These are phyloP conservation scores for Malus orientalis DNA, from an alignment of 306 rosid species.

Conservation along the genomic window DNA sequence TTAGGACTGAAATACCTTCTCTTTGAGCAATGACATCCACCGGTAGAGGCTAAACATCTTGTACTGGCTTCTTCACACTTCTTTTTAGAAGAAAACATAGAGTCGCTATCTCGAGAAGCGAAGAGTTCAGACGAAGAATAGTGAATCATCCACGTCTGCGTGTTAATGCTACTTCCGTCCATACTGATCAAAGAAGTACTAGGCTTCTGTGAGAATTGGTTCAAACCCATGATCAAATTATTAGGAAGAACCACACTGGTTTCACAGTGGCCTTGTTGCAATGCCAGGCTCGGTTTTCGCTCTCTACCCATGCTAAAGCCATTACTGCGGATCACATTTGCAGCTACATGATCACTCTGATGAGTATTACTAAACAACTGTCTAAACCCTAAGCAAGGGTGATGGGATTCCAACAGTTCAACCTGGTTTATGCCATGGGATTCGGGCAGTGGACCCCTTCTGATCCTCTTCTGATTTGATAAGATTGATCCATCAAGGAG, in stretches of 20 bases:
- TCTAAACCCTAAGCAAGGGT: not conserved
- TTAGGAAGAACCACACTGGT: not conserved
- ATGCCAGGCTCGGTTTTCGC: not conserved
- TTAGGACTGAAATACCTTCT: not conserved
- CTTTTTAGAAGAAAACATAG: constrained; percentile 5
- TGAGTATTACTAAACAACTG: constrained; percentile 1
- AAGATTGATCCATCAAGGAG: constrained; percentile 7
- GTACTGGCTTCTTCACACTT: constrained; percentile 5
- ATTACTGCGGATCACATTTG: not conserved
- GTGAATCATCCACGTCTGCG: not conserved
- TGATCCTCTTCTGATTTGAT: constrained; percentile 18
- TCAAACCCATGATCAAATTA: not conserved
- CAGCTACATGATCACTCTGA: not conserved
- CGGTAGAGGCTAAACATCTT: constrained; percentile 10
- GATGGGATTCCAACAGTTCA: constrained; percentile 15
- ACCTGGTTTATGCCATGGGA: constrained; percentile 9
- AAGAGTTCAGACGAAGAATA: not conserved
- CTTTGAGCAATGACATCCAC: constrained; percentile 25
- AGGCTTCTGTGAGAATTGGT: constrained; percentile 11
- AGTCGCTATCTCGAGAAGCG: not conserved
- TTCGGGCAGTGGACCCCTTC: constrained; percentile 19
- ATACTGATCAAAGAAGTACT: constrained; percentile 5
- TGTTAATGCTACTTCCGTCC: not conserved
- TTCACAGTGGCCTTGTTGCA: not conserved
- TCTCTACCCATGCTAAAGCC: not conserved